Conservation (phyloP, 768 basidiomycete species). For the Kwoniella bestiolae region DNA sequence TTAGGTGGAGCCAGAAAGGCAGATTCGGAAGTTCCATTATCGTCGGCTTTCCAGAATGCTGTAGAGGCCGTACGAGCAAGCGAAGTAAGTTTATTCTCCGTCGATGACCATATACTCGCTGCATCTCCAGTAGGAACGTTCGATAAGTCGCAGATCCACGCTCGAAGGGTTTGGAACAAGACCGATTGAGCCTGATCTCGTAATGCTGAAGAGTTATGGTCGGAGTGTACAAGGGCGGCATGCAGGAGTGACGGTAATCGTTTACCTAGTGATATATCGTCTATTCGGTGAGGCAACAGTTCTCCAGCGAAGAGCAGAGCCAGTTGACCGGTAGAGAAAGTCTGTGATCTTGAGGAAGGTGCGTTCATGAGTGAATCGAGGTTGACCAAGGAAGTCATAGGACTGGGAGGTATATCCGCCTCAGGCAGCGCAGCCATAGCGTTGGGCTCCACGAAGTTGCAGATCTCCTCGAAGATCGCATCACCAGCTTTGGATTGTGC, state of each 20-base stretch:
- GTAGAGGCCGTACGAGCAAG: slow-evolving; percentile 33
- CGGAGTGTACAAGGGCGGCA: slow-evolving; percentile 77
- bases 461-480: slow-evolving; percentile 79
- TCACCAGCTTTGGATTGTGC: slow-evolving; percentile 75
- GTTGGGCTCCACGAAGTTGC: slow-evolving; percentile 78
- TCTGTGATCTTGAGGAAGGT: slow-evolving; percentile 42
- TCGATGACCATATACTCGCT: slow-evolving; percentile 33
- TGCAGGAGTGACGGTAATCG: slow-evolving; percentile 76
- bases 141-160: slow-evolving; percentile 64
- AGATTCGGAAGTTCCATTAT: slow-evolving; percentile 28
- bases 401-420: slow-evolving; percentile 37
- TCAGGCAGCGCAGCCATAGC: slow-evolving; percentile 78
- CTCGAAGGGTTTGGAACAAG: slow-evolving; percentile 80
- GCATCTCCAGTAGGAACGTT: slow-evolving; percentile 39
- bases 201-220: slow-evolving; percentile 73
- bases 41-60: slow-evolving; percentile 51
- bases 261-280: slow-evolving; percentile 69
- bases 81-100: slow-evolving; percentile 39
- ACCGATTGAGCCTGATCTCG: slow-evolving; percentile 74
- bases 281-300: slow-evolving; percentile 59
- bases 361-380: slow-evolving; percentile 59
- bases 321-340: slow-evolving; percentile 80
- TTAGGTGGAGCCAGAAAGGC: slow-evolving; percentile 49
- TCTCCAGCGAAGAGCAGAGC: slow-evolving; percentile 72
- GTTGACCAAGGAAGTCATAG: slow-evolving; percentile 64